These are phyloP conservation scores for Priceomyces melissophilus DNA, from an alignment of 805 yeast species.

Conservation along the genomic window DNA sequence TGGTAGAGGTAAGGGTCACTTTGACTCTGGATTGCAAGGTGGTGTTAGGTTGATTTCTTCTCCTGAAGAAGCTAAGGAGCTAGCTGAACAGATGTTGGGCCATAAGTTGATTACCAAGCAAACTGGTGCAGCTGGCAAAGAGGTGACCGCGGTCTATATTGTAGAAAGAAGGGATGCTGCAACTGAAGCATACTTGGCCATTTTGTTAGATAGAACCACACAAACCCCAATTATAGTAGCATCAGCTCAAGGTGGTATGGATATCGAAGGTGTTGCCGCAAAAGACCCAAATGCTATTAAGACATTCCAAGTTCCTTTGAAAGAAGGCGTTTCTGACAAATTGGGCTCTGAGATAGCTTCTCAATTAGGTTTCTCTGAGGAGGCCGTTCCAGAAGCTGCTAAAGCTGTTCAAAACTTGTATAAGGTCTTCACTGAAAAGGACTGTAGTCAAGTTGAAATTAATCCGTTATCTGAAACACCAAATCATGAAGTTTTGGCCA, in stretches of 20 bases:
- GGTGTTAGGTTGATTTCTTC: conserved; percentile 90
- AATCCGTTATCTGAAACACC: conserved; percentile 94
- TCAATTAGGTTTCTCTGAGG: conserved; percentile 74
- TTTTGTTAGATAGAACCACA: conserved; percentile 88
- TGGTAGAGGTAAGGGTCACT: conserved; percentile 99
- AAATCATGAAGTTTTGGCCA: conserved; percentile 87
- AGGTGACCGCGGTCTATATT: conserved; percentile 92
- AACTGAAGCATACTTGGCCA: conserved; percentile 94
- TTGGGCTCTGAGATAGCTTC: conserved; percentile 75
- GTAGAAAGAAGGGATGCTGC: conserved; percentile 92
- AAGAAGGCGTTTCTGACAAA: conserved; percentile 74
- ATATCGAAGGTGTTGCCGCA: conserved; percentile 97
- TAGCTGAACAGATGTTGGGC: conserved; percentile 85
- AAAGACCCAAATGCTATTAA: conserved; percentile 88
- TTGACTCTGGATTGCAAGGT: conserved; percentile 91
- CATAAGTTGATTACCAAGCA: conserved; percentile 96
- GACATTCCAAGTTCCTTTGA: conserved; percentile 75
- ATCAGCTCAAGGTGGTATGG: conserved; percentile 99
- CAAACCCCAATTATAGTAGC: conserved; percentile 93
- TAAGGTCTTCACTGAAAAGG: conserved; percentile 85
- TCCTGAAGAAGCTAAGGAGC: conserved; percentile 80
- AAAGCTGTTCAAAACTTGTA: conserved; percentile 81
- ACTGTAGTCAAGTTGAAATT: conserved; percentile 97
- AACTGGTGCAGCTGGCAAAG: conserved; percentile 96
- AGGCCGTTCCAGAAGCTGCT: conserved; percentile 83